Base-by-base conservation (phyloP, 352 stramenopile species). In the Pythium utonaiense region DNA sequence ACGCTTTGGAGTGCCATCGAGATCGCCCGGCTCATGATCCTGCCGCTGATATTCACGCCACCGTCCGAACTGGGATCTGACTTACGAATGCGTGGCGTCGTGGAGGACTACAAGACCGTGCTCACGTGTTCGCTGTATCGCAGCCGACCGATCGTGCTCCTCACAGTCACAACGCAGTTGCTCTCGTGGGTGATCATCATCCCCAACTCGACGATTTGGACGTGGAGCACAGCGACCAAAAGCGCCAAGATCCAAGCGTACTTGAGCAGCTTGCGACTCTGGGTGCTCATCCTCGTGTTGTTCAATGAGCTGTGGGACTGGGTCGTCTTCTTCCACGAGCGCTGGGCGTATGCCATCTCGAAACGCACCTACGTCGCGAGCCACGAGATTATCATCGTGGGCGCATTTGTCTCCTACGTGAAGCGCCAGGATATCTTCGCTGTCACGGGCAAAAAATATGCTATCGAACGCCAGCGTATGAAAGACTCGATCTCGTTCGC, bases 101-200 rank as follows among this genome's bases (percentile, higher is more conserved):
- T 68, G 1, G 48, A 63, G 2, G 49, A 63, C 48, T 68, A 63
- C 45, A 9, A 22, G 10, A 38, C 53, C 24, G 28, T 63, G 3
- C 53, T 68, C 50, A 63, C 61, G 53, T 63, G 61, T 28, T 33
- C 61, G 40, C 47, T 68, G 3, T 57, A 56, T 30, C 61, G 61
- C 36, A 68, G 53, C 30, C 12, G 10, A 1, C 61, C 41, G 3
- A 16, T 63, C 17, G 50, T 44, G 10, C 9, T 51, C 3, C 53
- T 68, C 45, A 68, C 53, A 47, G 25, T 60, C 14, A 6, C 51
- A 8, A 56, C 61, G 5, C 61, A 68, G 54, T 17, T 41, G 4
- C 24, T 68, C 30, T 62, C 48, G 6, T 68, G 61, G 61, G n/a
- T 68, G 44, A 19, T 68, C 19, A 30, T 68, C n/a, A 25, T 68